Percentiles rank a stretch among this genome's conserved stretches.
phyloP scores from a whole-genome alignment of 108 stramenopile species.

The Nitzschia putrida region DNA sequence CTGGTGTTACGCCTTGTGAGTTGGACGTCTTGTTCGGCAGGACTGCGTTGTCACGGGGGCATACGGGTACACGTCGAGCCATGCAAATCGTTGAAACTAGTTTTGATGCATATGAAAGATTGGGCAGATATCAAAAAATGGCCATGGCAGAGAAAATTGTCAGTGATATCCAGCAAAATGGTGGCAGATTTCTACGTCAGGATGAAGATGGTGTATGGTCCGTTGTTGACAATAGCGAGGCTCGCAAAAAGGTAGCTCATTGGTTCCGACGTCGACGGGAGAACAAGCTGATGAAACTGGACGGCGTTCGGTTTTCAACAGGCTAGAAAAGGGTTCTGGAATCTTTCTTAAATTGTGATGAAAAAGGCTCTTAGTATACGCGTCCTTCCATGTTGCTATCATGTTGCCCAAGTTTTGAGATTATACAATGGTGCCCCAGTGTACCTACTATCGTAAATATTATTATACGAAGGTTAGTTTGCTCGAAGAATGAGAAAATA shows the following conservation, averaged over 20 bases:
- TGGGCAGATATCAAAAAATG: conserved; percentile 32
- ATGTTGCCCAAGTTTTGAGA: too few species aligned
- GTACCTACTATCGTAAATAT: too few species aligned
- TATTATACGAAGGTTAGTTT: too few species aligned
- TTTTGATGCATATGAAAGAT: conserved; percentile 20
- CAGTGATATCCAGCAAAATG: conserved; percentile 9
- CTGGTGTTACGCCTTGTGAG: conserved; percentile 3
- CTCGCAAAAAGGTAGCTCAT: conserved; percentile 30
- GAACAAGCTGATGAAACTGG: too few species aligned
- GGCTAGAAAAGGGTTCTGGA: too few species aligned
- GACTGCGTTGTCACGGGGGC: neutral
- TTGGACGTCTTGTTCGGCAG: conserved; percentile 39
- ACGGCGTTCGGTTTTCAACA: too few species aligned
- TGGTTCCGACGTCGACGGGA: conserved; percentile 15
- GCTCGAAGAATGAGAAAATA: too few species aligned
- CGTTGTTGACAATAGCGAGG: conserved; percentile 8
- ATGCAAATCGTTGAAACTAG: conserved; percentile 19
- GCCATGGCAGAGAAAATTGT: conserved; percentile 27
- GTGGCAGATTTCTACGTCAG: conserved; percentile 29
- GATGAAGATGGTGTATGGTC: conserved; percentile 17
- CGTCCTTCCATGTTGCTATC: too few species aligned
- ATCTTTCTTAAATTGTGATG: too few species aligned
- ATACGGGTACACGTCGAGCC: conserved; percentile 19
- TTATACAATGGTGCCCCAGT: too few species aligned
- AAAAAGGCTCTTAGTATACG: too few species aligned